Percentiles rank a stretch among this genome's conserved stretches.
phyloP scores from a whole-genome alignment of 2,329 filamentous ascomycete species.

The Mycosphaerella sp. region DNA sequence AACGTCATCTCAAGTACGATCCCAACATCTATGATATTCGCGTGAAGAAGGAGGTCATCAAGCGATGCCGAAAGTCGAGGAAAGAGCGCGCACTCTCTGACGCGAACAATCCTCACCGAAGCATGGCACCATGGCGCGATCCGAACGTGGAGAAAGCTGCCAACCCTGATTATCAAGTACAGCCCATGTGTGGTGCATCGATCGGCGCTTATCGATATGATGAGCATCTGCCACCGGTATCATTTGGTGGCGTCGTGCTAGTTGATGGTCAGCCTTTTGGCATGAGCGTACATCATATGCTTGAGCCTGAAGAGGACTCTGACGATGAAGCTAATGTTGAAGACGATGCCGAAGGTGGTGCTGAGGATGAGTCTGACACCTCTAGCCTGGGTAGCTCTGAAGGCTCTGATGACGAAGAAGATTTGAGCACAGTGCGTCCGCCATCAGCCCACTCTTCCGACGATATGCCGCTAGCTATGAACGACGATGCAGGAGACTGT shows the following conservation, averaged over 20 bases:
- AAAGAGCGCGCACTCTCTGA: conserved; percentile 22
- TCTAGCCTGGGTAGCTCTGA: conserved; percentile 42
- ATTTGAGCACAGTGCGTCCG: conserved; percentile 36
- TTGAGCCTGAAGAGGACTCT: conserved; percentile 59
- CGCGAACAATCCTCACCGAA: conserved; percentile 21
- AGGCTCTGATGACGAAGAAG: conserved; percentile 53
- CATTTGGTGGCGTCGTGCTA: conserved; percentile 79
- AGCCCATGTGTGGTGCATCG: conserved; percentile 78
- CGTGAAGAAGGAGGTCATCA: conserved; percentile 53
- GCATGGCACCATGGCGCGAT: conserved; percentile 25
- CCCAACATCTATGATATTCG: conserved; percentile 59
- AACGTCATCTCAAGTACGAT: conserved; percentile 65
- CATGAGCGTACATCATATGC: conserved; percentile 96
- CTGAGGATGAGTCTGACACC: conserved; percentile 30
- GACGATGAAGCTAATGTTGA: conserved; percentile 45
- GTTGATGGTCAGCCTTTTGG: conserved; percentile 81
- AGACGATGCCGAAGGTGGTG: conserved; percentile 36
- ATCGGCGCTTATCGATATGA: conserved; percentile 86
- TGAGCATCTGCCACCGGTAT: conserved; percentile 81
- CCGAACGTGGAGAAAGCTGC: conserved; percentile 36
- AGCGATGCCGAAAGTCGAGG: conserved; percentile 33
- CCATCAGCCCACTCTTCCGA: conserved; percentile 26
- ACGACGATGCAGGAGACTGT: conserved; percentile 55
- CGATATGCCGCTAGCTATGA: conserved; percentile 13
- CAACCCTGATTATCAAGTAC: conserved; percentile 72